Evolutionary conservation across 352 stramenopile species (phyloP).

Genomic region (Elongisporangium undulatum): DNA sequence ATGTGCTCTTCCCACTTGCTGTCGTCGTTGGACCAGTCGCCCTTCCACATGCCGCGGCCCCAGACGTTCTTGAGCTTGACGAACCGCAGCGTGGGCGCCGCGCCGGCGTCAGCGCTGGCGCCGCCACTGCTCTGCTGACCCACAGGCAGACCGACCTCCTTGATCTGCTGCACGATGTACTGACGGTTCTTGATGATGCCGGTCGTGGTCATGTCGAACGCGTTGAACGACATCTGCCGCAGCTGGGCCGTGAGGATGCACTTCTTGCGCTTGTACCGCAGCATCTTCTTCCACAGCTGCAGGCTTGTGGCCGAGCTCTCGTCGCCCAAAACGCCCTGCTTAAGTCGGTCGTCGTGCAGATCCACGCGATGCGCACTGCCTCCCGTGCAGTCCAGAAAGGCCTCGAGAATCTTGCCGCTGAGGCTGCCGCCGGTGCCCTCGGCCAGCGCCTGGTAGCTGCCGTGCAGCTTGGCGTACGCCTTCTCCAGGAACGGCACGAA

Average conservation of each 20-base stretch:
- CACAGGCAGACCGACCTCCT: constrained; percentile 34
- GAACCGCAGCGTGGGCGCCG: constrained; percentile 40
- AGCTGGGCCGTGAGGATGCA: constrained; percentile 66
- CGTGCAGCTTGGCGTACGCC: constrained; percentile 87
- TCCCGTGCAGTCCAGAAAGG: constrained; percentile 87
- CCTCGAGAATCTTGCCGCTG: constrained; percentile 71
- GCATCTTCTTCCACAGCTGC: constrained; percentile 62
- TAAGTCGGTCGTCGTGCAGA: constrained; percentile 38
- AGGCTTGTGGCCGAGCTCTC: constrained; percentile 18
- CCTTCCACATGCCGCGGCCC: constrained; percentile 72
- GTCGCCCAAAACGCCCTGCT: background rate
- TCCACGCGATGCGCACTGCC: constrained; percentile 76
- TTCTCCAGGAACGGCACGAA: constrained; percentile 89
- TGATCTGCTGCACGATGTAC: constrained; percentile 68
- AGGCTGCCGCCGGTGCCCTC: constrained; percentile 33
- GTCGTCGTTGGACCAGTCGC: constrained; percentile 80
- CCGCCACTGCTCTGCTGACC: background rate
- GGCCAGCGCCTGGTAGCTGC: constrained; percentile 56
- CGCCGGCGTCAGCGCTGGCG: background rate
- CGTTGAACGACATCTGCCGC: constrained; percentile 66
- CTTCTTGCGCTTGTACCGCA: constrained; percentile 51
- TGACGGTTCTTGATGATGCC: constrained; percentile 77
- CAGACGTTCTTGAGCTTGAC: constrained; percentile 84
- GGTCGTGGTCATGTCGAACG: constrained; percentile 44
- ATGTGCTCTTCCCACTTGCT: constrained; percentile 83